Conservation (phyloP, 768 basidiomycete species). For the Lentinula detonsa region DNA sequence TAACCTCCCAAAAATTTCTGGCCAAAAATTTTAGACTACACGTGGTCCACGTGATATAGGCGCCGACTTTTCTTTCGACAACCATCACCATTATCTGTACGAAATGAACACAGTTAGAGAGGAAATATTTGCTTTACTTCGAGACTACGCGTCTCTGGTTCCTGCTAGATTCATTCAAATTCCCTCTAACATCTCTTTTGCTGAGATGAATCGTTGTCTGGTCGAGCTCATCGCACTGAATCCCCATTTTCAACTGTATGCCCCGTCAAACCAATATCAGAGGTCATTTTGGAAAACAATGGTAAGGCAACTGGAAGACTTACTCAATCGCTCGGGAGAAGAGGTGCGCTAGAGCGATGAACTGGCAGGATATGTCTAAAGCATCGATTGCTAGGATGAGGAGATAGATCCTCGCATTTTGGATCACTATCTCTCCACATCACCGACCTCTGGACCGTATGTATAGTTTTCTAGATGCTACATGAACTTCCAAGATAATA, state of each 20-base stretch:
- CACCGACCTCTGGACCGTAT: conserved; percentile 32
- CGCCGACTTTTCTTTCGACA: neutral
- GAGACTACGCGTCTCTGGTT: conserved; percentile 46
- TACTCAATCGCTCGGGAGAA: conserved; percentile 18
- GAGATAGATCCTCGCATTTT: conserved; percentile 68
- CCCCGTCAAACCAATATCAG: conserved; percentile 62
- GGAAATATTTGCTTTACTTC: conserved; percentile 40
- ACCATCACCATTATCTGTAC: neutral
- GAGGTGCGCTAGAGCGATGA: conserved; percentile 35
- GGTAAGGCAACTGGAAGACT: conserved; percentile 47
- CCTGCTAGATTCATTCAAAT: conserved; percentile 35
- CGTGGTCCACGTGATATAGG: neutral
- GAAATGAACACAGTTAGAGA: conserved; percentile 14
- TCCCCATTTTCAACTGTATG: conserved; percentile 47
- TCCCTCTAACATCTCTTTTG: conserved; percentile 31
- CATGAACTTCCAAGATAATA: neutral
- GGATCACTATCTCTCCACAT: conserved; percentile 48
- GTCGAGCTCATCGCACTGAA: conserved; percentile 42
- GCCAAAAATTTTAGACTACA: neutral
- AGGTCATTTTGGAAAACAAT: conserved; percentile 71
- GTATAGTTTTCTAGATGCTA: neutral
- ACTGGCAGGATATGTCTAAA: neutral
- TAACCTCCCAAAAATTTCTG: neutral
- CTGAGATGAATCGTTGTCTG: conserved; percentile 48
- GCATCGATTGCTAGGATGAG: conserved; percentile 28